Evolutionary conservation across 2,329 filamentous ascomycete genomes (phyloP).

Genomic region (Pestalotiopsis sp.): DNA sequence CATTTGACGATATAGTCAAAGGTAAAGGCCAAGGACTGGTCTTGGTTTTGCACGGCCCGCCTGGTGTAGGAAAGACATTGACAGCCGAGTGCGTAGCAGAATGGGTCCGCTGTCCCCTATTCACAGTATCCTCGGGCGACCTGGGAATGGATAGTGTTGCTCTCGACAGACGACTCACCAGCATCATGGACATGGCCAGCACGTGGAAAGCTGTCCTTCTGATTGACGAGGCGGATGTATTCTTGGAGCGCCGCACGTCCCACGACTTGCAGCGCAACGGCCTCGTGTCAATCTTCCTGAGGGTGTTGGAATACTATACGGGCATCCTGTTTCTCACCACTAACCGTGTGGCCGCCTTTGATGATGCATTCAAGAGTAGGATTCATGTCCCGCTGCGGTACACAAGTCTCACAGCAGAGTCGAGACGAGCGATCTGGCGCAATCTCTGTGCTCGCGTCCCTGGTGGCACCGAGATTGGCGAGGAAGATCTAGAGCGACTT

Average conservation of each 20-base stretch:
- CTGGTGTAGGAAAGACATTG: slow-evolving; percentile 43
- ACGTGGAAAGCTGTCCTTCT: slow-evolving; percentile 37
- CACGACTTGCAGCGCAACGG: slow-evolving; percentile 14
- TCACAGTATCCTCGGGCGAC: slow-evolving; percentile 29
- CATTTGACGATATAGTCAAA: slow-evolving; percentile 13
- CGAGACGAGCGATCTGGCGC: slow-evolving; percentile 30
- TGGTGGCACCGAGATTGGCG: slow-evolving; percentile 20
- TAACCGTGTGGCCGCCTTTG: slow-evolving; percentile 3
- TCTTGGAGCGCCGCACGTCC: slow-evolving; percentile 31
- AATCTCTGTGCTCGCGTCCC: slow-evolving; percentile 43
- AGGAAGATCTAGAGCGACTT: slow-evolving; percentile 18
- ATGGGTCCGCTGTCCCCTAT: slow-evolving; percentile 29
- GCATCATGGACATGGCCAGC: slow-evolving; percentile 38
- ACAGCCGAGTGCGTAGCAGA: slow-evolving; percentile 37
- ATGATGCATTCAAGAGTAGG: slow-evolving; percentile 9
- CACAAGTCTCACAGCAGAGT: slow-evolving; percentile 37
- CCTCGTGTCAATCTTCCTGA: slow-evolving; percentile 16
- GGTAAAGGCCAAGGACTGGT: slow-evolving; percentile 39
- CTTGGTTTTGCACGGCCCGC: slow-evolving; percentile 44
- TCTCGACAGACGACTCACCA: slow-evolving; percentile 19
- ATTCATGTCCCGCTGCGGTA: slow-evolving; percentile 11
- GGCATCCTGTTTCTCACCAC: slow-evolving; percentile 11
- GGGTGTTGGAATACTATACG: slow-evolving; percentile 11
- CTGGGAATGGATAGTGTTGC: slow-evolving; percentile 24
- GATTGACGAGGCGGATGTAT: slow-evolving; percentile 30